Percentiles rank a stretch among this genome's conserved stretches.
Evolutionary conservation across 2,329 filamentous ascomycete species (phyloP).

Genomic region (Exophiala dermatitidis): DNA sequence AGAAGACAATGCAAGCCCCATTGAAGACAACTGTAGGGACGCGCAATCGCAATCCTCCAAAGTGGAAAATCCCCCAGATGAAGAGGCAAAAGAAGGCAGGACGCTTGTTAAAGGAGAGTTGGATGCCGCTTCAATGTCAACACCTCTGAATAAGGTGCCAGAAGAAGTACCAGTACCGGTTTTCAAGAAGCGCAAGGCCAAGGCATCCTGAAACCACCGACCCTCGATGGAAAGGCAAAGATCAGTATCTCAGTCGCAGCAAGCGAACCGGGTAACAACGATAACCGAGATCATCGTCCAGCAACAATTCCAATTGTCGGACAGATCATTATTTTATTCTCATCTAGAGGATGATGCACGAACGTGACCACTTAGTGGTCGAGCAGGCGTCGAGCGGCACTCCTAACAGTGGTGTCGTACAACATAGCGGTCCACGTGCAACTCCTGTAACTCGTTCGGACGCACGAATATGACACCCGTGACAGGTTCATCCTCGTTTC

Average conservation of each 20-base stretch:
- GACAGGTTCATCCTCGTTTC: constrained; percentile 14
- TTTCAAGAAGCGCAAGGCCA: constrained; percentile 46
- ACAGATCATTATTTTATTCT: constrained; percentile 11
- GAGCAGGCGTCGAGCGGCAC: constrained; percentile 1
- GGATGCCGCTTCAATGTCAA: neutral
- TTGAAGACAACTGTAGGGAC: constrained; percentile 5
- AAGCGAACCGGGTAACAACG: constrained; percentile 17
- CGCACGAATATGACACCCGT: constrained; percentile 8
- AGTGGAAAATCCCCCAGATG: neutral
- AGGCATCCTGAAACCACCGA: constrained; percentile 33
- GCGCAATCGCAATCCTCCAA: neutral
- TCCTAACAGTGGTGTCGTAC: constrained; percentile 6
- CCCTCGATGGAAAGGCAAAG: neutral
- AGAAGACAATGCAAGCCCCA: constrained; percentile 7
- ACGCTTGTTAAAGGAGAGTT: constrained; percentile 29
- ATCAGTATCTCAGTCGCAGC: constrained; percentile 12
- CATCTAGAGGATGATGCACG: constrained; percentile 2
- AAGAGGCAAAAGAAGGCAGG: constrained; percentile 4
- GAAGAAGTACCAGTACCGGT: constrained; percentile 31
- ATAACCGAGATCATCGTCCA: constrained; percentile 22
- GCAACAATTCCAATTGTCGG: constrained; percentile 9
- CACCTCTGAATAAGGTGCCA: constrained; percentile 8
- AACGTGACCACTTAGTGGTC: neutral
- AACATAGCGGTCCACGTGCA: constrained; percentile 15
- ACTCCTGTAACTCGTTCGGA: constrained; percentile 1